Evolutionary conservation across 1,139 yeast genomes (phyloP), one percentile per base, ranked within the genome.

Genomic region (Yamadazyma songkhlaensis): DNA sequence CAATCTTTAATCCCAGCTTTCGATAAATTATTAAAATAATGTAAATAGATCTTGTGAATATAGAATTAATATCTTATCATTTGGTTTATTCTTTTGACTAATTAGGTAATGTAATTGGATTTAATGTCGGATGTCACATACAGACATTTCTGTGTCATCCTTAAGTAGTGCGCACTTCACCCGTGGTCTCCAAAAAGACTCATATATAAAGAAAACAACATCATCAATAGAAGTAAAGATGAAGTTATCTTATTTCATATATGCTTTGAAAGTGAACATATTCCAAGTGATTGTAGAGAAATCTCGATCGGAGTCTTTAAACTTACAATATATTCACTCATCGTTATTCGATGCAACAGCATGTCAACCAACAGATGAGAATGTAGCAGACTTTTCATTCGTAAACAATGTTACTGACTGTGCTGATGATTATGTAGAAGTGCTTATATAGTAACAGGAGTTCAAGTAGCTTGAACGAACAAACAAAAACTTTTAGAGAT

Each of bases 1-100:
- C 98, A 92, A 70, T 77, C 96, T 32, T 79, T 92, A 72, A 92
- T 92, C 51, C 97, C 98, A 44, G 95, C 95, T 48, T 88, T 90
- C 57, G 98, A 92, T 63, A 80, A 80, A 53, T 51, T 82, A 46
- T 59, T 81, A 49, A 60, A 59, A 42, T 63, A 59, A 32, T 37
- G 36, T 32, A 37, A 24, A 37, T 37, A 37, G 40, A 36, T 25
- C 32, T 24, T 34, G 33, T 35, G 33, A 29, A 34, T 34, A 34
- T 14, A 22, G 13, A 12, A 12, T 17, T 25, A 25, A 12, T 25
- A 5, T 25, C 27, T 25, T 25, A 25, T 25, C 27, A n/a, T n/a
- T 25, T 12, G 8, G 13, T 25, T 25, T 25, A 25, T n/a, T 25
- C 11, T 25, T 25, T 6, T 4, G 4, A n/a, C 27, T 12, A 25